phyloP scores from a whole-genome alignment of 495 filamentous ascomycete species.

The Paragyromitra xinjiangensis region DNA sequence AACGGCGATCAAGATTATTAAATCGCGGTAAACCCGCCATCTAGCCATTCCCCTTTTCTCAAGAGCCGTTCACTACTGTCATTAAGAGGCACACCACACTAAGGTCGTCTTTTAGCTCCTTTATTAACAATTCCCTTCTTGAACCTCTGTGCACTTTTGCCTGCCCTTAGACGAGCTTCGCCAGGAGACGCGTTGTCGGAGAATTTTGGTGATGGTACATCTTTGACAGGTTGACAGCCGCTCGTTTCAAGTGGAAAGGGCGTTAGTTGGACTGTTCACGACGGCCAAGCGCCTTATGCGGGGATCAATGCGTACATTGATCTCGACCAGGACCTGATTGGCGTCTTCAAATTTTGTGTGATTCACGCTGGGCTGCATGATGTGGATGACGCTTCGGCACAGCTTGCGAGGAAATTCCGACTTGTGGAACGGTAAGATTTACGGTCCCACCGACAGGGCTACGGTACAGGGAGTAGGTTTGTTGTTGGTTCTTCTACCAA shows the following conservation, averaged over 20 bases:
- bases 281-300: slow-evolving; percentile 44
- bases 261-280: slow-evolving; percentile 53
- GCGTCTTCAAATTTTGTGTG: slow-evolving; percentile 45
- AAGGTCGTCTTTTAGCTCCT: slow-evolving; percentile 2
- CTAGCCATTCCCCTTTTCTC: slow-evolving; percentile 24
- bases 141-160: background rate
- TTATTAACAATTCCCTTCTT: slow-evolving; percentile 6
- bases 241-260: slow-evolving; percentile 48
- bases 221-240: slow-evolving; percentile 48
- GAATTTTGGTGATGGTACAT: slow-evolving; percentile 41
- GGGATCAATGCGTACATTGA: slow-evolving; percentile 46
- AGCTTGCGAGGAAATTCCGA: slow-evolving; percentile 53
- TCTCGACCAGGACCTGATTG: slow-evolving; percentile 48
- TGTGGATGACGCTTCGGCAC: slow-evolving; percentile 54
- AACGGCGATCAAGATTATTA: slow-evolving; percentile 50
- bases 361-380: slow-evolving; percentile 54
- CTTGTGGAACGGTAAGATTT: slow-evolving; percentile 56
- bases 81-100: slow-evolving; percentile 29
- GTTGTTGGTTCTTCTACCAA: slow-evolving; percentile 48
- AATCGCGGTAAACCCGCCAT: slow-evolving; percentile 50
- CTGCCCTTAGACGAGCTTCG: slow-evolving; percentile 14
- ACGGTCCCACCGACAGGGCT: slow-evolving; percentile 54
- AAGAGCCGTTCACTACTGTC: slow-evolving; percentile 26
- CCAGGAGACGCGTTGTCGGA: slow-evolving; percentile 41
- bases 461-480: slow-evolving; percentile 36